Percentiles rank a stretch among this genome's conserved stretches.
Evolutionary conservation across 2,329 filamentous ascomycete species (phyloP).

Genomic region (Colletotrichum kahawae): DNA sequence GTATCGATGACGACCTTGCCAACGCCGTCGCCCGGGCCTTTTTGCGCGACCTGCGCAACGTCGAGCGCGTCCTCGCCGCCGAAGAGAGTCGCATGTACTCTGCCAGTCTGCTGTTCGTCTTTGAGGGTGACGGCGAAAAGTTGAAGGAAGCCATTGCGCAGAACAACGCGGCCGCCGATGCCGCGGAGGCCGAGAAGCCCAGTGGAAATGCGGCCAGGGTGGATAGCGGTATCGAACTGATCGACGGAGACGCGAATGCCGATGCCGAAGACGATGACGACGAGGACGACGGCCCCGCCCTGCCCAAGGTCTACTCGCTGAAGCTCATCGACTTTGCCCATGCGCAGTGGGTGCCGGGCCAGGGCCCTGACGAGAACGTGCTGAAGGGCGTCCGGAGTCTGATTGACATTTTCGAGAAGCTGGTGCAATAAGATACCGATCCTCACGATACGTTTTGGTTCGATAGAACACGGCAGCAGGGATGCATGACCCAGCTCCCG

Average conservation of each 20-base stretch:
- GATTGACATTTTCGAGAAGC: conserved; percentile 71
- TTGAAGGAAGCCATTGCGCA: conserved; percentile 58
- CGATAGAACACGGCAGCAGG: not conserved
- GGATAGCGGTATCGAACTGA: conserved; percentile 58
- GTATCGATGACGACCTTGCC: conserved; percentile 64
- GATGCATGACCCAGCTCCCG: not conserved
- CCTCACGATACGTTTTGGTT: not conserved
- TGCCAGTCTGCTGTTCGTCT: conserved; percentile 65
- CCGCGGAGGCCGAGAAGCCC: conserved; percentile 10
- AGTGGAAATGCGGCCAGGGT: conserved; percentile 47
- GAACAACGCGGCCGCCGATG: conserved; percentile 56
- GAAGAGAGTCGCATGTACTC: conserved; percentile 71
- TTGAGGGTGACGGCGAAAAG: conserved; percentile 65
- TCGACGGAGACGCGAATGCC: conserved; percentile 29
- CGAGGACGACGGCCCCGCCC: conserved; percentile 45
- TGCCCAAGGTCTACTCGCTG: conserved; percentile 75
- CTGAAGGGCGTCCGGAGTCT: conserved; percentile 77
- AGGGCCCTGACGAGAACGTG: conserved; percentile 86
- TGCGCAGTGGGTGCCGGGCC: conserved; percentile 79
- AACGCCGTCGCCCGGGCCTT: conserved; percentile 60
- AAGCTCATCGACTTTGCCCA: conserved; percentile 98
- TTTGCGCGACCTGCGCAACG: conserved; percentile 54
- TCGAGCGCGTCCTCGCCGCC: conserved; percentile 57
- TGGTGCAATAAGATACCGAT: conserved; percentile 43
- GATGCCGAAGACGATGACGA: conserved; percentile 17